Base-by-base conservation (phyloP, 2,329 filamentous ascomycete genomes). In the Didymellaceae sp. region DNA sequence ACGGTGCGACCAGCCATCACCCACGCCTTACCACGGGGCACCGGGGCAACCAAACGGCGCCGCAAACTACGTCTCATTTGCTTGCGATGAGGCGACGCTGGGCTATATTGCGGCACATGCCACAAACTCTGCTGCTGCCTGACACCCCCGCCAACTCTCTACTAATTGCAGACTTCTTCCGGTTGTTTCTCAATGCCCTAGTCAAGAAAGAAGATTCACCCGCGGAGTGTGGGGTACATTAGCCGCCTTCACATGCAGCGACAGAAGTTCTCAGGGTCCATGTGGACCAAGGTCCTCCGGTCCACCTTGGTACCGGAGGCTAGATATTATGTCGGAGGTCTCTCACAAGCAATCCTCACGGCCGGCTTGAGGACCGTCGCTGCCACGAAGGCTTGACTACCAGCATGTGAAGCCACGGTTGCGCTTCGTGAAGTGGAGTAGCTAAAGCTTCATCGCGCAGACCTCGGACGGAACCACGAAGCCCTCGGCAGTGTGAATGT, bases 221-320 rank as follows among this genome's bases (percentile, higher is more conserved):
- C 62, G 61, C 24, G 51, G 51, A 65, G 61, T 58, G 66, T 70
- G 68, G 68, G 69, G 69, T 70, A 65, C 65, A 68, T 64, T 65
- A 66, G 63, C 53, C 54, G 37, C 47, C 42, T 58, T 65, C 62
- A 64, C 62, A 63, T 62, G 62, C 49, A 20, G 42, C 18, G 34
- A 45, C 21, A 51, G 52, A 40, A 54, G 48, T 61, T 64, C 63
- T 52, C 55, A 66, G 65, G 64, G 63, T 70, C 63, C 59, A 62
- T 52, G 25, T 52, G 52, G 34, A 45, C 31, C 34, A 52, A 40
- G 38, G 34, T 34, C 43, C 39, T 52, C 44, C 28, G 50, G 33
- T 48, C 50, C 55, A 55, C 62, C 54, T 53, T 53, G 45, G 39
- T 52, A 43, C 16, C 37, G 48, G 48, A 51, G 48, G 42, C 48